Percentiles rank a stretch among this genome's conserved stretches.
These are phyloP conservation scores for Emmonsia crescens DNA, from an alignment of 2,329 filamentous ascomycete genomes.

Conservation along the genomic window DNA sequence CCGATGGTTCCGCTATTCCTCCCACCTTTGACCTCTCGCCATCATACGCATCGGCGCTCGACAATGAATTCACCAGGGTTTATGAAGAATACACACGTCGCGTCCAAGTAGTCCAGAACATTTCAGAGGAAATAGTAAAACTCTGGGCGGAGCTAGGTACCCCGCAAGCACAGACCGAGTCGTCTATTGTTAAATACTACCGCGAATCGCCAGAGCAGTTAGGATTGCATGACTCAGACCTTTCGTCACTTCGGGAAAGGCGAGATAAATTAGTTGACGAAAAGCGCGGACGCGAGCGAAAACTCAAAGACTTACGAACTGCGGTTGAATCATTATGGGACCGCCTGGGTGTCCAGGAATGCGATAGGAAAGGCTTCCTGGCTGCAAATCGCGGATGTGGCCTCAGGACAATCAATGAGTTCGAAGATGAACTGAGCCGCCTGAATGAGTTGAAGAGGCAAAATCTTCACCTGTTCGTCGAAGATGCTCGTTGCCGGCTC, in stretches of 20 bases:
- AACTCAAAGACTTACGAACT: slow-evolving; percentile 60
- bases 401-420: slow-evolving; percentile 86
- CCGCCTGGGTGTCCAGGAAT: slow-evolving; percentile 70
- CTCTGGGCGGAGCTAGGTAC: slow-evolving; percentile 94
- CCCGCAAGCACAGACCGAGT: slow-evolving; percentile 85
- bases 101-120: slow-evolving; percentile 59
- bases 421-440: slow-evolving; percentile 76
- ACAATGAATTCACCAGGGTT: slow-evolving; percentile 83
- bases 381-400: slow-evolving; percentile 84
- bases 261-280: slow-evolving; percentile 79
- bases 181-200: slow-evolving; percentile 75
- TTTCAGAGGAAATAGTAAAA: slow-evolving; percentile 78
- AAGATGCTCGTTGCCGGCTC: slow-evolving; percentile 79
- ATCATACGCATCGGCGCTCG: slow-evolving; percentile 73
- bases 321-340: slow-evolving; percentile 85
- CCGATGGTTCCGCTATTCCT: slow-evolving; percentile 62
- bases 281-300: slow-evolving; percentile 73
- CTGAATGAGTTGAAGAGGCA: slow-evolving; percentile 90
- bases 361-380: slow-evolving; percentile 74
- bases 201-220: slow-evolving; percentile 87
- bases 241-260: slow-evolving; percentile 59
- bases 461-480: slow-evolving; percentile 90
- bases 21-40: slow-evolving; percentile 87
- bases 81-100: slow-evolving; percentile 94
- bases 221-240: slow-evolving; percentile 78